phyloP scores from a whole-genome alignment of 768 basidiomycete genomes.

The Boletus eberwhitei region DNA sequence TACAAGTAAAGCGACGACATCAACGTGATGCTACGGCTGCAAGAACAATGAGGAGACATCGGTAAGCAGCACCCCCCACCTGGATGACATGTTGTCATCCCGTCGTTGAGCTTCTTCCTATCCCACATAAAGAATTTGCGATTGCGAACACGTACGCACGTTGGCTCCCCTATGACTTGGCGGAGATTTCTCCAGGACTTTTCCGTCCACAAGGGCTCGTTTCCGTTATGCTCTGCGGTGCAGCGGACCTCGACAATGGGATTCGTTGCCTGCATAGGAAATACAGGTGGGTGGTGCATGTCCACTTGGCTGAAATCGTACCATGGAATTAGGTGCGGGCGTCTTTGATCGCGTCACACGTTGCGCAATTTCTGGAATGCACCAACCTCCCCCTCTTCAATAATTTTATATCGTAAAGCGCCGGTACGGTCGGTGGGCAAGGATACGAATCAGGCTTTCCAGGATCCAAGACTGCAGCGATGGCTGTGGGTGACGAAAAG shows the following conservation, averaged over 20 bases:
- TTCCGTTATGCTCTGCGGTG: conserved; percentile 24
- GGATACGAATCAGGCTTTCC: conserved; percentile 17
- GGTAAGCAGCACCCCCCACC: conserved; percentile 20
- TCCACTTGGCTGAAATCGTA: conserved; percentile 10
- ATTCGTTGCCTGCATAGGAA: conserved; percentile 19
- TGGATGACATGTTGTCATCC: conserved; percentile 6
- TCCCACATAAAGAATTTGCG: conserved; percentile 22
- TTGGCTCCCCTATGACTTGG: conserved; percentile 16
- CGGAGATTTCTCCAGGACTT: conserved; percentile 21
- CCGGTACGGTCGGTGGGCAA: conserved; percentile 12
- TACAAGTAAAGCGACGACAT: conserved; percentile 25
- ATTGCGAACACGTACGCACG: conserved; percentile 19
- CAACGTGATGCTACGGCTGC: conserved; percentile 26
- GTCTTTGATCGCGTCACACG: conserved; percentile 22
- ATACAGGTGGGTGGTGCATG: conserved; percentile 26
- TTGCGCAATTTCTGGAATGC: conserved; percentile 26
- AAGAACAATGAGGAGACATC: conserved; percentile 22
- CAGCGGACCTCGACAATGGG: conserved; percentile 9
- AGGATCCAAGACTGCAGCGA: conserved; percentile 13
- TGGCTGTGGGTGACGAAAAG: conserved; percentile 11
- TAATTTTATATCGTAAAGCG: conserved; percentile 21
- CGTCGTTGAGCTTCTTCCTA: conserved; percentile 14
- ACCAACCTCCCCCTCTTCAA: conserved; percentile 2
- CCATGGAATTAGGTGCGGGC: conserved; percentile 10
- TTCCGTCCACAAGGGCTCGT: conserved; percentile 10